Evolutionary conservation across 108 stramenopile genomes (phyloP).

Genomic region (Nitzschia inconspicua): DNA sequence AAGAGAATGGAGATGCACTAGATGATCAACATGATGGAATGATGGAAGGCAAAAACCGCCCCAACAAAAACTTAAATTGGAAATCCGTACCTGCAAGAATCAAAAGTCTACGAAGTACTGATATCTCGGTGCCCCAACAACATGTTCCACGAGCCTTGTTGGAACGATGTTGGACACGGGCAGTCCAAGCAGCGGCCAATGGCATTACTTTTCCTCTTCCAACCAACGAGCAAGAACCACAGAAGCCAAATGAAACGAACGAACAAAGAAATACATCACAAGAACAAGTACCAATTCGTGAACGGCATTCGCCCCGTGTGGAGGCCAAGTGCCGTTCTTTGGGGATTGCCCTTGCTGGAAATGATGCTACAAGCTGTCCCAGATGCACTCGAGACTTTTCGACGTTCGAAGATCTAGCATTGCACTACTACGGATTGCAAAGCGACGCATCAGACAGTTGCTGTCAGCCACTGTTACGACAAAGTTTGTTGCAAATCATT

Average conservation of each 20-base stretch:
- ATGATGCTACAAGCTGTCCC: slow-evolving; percentile 1
- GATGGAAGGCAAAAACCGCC: slow-evolving; percentile 6
- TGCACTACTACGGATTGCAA: slow-evolving; percentile 38
- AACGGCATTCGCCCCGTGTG: background rate
- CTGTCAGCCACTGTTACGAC: slow-evolving; percentile 17
- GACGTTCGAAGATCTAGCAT: background rate
- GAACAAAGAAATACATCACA: background rate
- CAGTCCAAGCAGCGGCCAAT: slow-evolving; percentile 33
- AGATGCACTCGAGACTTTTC: slow-evolving; percentile 19
- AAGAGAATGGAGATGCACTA: slow-evolving; percentile 3
- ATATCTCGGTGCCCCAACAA: background rate
- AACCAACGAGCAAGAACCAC: background rate
- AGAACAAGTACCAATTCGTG: background rate
- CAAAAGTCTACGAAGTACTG: slow-evolving; percentile 10
- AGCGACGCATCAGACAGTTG: slow-evolving; percentile 8
- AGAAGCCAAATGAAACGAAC: background rate
- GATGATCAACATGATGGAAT: background rate
- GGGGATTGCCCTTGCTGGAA: background rate
- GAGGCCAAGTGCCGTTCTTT: slow-evolving; percentile 15
- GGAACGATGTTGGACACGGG: slow-evolving; percentile 39
- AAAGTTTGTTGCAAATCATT: slow-evolving; percentile 11
- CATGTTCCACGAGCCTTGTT: slow-evolving; percentile 27
- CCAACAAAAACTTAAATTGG: too few relatives aligned
- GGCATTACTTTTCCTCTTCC: background rate
- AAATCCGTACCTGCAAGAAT: background rate